These are phyloP conservation scores for Torulaspora indica DNA, from an alignment of 805 yeast genomes.

Conservation along the genomic window DNA sequence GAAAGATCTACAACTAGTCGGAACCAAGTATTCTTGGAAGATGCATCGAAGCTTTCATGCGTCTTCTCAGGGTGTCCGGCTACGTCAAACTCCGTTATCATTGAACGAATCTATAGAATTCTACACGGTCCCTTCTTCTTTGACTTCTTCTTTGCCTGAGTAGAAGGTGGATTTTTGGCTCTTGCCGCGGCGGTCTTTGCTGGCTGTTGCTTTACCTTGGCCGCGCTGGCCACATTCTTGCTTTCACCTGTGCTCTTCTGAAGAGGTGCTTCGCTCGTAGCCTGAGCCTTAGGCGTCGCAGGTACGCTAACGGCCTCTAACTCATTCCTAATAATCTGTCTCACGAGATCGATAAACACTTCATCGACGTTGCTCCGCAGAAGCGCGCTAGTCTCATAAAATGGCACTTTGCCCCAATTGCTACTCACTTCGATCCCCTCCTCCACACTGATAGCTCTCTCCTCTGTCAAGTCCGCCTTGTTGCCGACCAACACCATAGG, in stretches of 20 bases:
- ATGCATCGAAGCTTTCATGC: no score
- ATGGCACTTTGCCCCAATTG: slow-evolving; percentile 85
- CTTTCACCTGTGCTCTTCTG: slow-evolving; percentile 1
- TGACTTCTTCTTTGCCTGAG: slow-evolving; percentile 14
- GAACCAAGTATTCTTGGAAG: no score
- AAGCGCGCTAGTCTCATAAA: slow-evolving; percentile 92
- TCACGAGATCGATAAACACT: slow-evolving; percentile 80
- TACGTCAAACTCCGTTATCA: not conserved
- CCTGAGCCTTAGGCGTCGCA: not conserved
- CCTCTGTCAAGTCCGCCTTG: slow-evolving; percentile 77
- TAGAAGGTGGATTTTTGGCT: slow-evolving; percentile 2
- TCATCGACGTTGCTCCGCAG: slow-evolving; percentile 84
- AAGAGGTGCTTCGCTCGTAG: slow-evolving; percentile 1
- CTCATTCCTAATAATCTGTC: slow-evolving; percentile 60
- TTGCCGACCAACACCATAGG: slow-evolving; percentile 92
- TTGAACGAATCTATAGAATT: slow-evolving; percentile 13
- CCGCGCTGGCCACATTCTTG: slow-evolving; percentile 1
- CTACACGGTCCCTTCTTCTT: slow-evolving; percentile 22
- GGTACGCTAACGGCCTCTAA: slow-evolving; percentile 20
- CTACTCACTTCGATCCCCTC: slow-evolving; percentile 81
- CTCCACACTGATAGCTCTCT: slow-evolving; percentile 69
- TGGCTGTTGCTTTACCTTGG: slow-evolving; percentile 1
- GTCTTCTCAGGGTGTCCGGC: no score
- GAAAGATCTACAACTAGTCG: not conserved
- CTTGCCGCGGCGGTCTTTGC: slow-evolving; percentile 1